Evolutionary conservation across 2,329 filamentous ascomycete species (phyloP).

Genomic region (Pezizomycotina sp.): DNA sequence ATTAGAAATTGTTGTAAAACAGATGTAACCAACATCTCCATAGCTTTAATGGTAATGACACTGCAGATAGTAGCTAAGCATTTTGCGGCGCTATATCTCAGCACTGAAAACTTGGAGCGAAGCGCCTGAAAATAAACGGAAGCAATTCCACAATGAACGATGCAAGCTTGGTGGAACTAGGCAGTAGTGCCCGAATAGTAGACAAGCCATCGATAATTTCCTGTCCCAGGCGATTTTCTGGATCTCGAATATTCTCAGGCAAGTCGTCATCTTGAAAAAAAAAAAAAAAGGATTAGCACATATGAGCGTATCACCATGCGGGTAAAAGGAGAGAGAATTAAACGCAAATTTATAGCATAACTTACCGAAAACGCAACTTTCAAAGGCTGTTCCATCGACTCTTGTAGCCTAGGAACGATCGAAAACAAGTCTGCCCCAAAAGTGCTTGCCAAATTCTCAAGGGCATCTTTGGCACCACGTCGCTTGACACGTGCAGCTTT

Average conservation of each 20-base stretch:
- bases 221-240: conserved; percentile 64
- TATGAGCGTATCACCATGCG: too few relatives aligned
- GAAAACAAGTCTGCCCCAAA: conserved; percentile 65
- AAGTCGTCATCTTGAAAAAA: conserved; percentile 46
- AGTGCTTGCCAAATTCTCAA: conserved; percentile 67
- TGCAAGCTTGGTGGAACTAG: conserved; percentile 62
- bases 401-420: conserved; percentile 66
- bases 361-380: conserved; percentile 47
- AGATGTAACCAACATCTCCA: conserved; percentile 88
- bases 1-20: conserved; percentile 81
- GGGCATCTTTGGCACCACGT: conserved; percentile 80
- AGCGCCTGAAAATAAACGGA: conserved; percentile 72
- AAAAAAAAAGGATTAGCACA: too few relatives aligned
- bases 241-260: conserved; percentile 54
- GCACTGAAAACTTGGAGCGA: conserved; percentile 74
- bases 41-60: conserved; percentile 82
- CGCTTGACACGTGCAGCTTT: conserved; percentile 78
- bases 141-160: conserved; percentile 66
- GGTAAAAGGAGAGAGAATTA: too few relatives aligned
- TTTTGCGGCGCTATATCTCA: conserved; percentile 92
- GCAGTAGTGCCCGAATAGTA: conserved; percentile 76
- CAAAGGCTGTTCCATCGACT: conserved; percentile 69
- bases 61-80: conserved; percentile 96
- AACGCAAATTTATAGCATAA: neutral
- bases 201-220: conserved; percentile 90